Percentiles rank a stretch among this genome's conserved stretches.
Conservation (phyloP, 2,329 filamentous ascomycete species). For the Curvularia verruculosa region DNA sequence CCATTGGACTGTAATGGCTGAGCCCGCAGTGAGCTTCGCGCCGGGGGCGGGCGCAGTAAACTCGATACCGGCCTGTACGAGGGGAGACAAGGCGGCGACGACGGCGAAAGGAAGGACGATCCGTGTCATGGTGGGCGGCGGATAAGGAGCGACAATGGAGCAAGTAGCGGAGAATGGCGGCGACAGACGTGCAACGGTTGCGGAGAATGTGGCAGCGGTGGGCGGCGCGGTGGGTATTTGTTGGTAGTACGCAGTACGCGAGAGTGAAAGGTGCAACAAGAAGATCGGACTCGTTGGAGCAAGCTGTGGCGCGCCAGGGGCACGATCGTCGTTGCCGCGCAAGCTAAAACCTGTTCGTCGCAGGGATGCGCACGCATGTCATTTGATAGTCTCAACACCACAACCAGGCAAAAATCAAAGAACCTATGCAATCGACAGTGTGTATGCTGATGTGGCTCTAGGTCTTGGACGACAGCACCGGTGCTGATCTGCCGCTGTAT, state of each 20-base stretch:
- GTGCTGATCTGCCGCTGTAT: neutral
- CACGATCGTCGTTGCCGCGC: conserved; percentile 32
- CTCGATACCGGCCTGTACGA: conserved; percentile 58
- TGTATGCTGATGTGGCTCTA: neutral
- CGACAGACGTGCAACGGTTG: neutral
- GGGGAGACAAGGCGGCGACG: conserved; percentile 50
- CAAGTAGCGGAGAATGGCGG: neutral
- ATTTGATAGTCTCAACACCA: conserved; percentile 14
- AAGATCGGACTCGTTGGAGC: conserved; percentile 17
- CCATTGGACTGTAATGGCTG: conserved; percentile 62
- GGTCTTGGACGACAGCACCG: neutral
- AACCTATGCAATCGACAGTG: no score
- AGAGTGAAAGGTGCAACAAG: conserved; percentile 16
- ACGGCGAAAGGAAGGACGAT: conserved; percentile 34
- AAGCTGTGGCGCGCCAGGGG: conserved; percentile 36
- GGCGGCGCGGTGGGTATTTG: conserved; percentile 2
- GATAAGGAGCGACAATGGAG: conserved; percentile 9
- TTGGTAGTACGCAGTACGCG: neutral
- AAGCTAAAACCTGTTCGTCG: conserved; percentile 24
- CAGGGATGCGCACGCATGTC: conserved; percentile 27
- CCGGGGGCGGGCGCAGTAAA: conserved; percentile 62
- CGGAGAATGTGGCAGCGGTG: conserved; percentile 4
- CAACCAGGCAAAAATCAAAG: no score
- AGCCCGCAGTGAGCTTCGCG: conserved; percentile 56
- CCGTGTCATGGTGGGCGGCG: conserved; percentile 36